Evolutionary conservation across 805 yeast species (phyloP).

Genomic region (Sugiyamaella americana): DNA sequence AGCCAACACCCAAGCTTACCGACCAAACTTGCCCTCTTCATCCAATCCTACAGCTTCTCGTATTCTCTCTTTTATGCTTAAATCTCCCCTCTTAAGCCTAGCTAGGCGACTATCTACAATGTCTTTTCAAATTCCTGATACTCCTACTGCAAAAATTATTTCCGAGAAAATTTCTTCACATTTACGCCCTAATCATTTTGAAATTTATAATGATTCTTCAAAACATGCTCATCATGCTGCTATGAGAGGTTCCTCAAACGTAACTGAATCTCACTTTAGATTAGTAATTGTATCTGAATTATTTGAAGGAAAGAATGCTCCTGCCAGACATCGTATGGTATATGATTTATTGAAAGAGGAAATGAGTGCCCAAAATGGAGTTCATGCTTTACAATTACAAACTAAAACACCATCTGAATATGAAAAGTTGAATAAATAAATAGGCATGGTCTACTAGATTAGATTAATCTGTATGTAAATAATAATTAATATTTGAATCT

Average conservation of each 20-base stretch:
- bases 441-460: neutral
- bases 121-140: conserved; percentile 5
- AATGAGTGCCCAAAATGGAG: conserved; percentile 52
- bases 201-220: conserved; percentile 72
- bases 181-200: conserved; percentile 42
- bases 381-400: conserved; percentile 84
- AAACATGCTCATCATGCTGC: conserved; percentile 87
- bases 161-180: conserved; percentile 37
- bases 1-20: too few relatives aligned
- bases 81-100: neutral
- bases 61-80: neutral
- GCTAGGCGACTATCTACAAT: conserved; percentile 5
- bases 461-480: too few relatives aligned
- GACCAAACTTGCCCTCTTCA: too few relatives aligned
- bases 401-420: conserved; percentile 68
- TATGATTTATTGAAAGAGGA: conserved; percentile 69
- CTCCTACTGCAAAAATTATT: conserved; percentile 33
- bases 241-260: conserved; percentile 63
- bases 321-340: conserved; percentile 72
- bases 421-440: conserved; percentile 1
- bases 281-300: conserved; percentile 63
- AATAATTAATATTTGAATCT: too few relatives aligned
- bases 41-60: too few relatives aligned
- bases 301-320: conserved; percentile 59
- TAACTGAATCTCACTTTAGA: conserved; percentile 75